Percentiles rank a stretch among this genome's conserved stretches.
Evolutionary conservation across 495 filamentous ascomycete genomes (phyloP).

Genomic region (Lasiosphaeriaceae sp.): DNA sequence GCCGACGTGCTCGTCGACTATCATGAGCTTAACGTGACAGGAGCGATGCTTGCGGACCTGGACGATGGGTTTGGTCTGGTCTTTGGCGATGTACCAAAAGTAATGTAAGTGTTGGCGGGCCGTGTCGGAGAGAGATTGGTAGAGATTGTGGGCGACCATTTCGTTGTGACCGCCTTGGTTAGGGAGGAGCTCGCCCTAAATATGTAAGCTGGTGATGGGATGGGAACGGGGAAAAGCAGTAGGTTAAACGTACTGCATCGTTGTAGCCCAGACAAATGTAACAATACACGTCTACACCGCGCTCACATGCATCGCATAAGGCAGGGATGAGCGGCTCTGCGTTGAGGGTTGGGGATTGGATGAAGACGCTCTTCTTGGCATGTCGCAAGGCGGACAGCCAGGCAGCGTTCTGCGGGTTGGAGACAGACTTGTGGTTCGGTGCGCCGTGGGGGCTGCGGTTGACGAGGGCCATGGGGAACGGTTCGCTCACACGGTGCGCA

Average conservation of each 20-base stretch:
- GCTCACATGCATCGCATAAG: slow-evolving; percentile 57
- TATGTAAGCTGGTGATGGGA: not conserved
- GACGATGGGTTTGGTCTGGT: slow-evolving; percentile 62
- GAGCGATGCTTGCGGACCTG: slow-evolving; percentile 57
- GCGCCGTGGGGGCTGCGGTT: slow-evolving; percentile 62
- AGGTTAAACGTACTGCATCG: slow-evolving; percentile 46
- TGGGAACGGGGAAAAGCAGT: not conserved
- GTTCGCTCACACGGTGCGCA: slow-evolving; percentile 46
- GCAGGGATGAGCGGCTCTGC: slow-evolving; percentile 62
- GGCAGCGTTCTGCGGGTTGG: slow-evolving; percentile 66
- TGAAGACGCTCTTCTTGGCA: slow-evolving; percentile 59
- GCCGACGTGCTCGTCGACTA: slow-evolving; percentile 63
- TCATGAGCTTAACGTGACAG: slow-evolving; percentile 74
- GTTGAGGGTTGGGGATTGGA: slow-evolving; percentile 74
- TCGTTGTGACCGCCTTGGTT: slow-evolving; percentile 75
- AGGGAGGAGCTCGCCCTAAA: slow-evolving; percentile 65
- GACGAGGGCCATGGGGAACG: slow-evolving; percentile 69
- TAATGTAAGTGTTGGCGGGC: slow-evolving; percentile 51
- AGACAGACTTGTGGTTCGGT: slow-evolving; percentile 53
- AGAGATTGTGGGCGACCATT: slow-evolving; percentile 56
- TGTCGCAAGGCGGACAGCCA: slow-evolving; percentile 67
- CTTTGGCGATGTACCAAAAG: slow-evolving; percentile 68
- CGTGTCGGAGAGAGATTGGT: slow-evolving; percentile 44
- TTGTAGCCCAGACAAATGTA: slow-evolving; percentile 78
- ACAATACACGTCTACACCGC: slow-evolving; percentile 61